A percentile compares a stretch with the other conserved stretches of the same genome.
Evolutionary conservation across 495 filamentous ascomycete genomes (phyloP).

Genomic region (Penicillium cosmopolitanum): DNA sequence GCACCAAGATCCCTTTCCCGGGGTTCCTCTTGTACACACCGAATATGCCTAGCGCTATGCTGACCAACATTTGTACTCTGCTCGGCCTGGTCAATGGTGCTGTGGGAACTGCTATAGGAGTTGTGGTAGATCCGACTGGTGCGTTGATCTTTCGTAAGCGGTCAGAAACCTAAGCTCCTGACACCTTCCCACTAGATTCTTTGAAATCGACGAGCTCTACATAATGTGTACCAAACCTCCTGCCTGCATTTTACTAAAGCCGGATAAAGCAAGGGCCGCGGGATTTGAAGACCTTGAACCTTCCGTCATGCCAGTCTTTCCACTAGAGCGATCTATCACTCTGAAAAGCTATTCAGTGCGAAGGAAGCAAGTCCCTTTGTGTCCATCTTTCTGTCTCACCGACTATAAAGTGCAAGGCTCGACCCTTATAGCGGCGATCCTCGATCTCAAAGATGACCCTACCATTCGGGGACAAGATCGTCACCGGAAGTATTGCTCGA

Average conservation of each 20-base stretch:
- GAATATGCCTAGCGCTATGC: neutral
- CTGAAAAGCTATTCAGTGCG: constrained; percentile 22
- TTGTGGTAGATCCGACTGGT: neutral
- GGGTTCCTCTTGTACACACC: neutral
- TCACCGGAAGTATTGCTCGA: constrained; percentile 19
- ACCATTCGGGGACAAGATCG: constrained; percentile 1
- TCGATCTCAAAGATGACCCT: constrained; percentile 20
- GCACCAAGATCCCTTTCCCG: neutral
- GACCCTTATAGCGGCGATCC: constrained; percentile 14
- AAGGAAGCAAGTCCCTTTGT: constrained; percentile 18
- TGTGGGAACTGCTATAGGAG: too few relatives aligned
- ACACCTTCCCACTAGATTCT: too few relatives aligned
- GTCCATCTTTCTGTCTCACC: constrained; percentile 20
- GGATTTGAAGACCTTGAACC: neutral
- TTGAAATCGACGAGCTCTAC: too few relatives aligned
- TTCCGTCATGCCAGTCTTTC: constrained; percentile 13
- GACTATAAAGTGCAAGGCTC: constrained; percentile 22
- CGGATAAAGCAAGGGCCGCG: neutral
- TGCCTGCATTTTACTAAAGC: too few relatives aligned
- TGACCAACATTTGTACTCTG: neutral
- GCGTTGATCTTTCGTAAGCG: too few relatives aligned
- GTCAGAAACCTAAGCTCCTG: too few relatives aligned
- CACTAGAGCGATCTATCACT: constrained; percentile 18
- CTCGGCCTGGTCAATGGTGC: neutral
- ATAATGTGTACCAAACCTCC: too few relatives aligned